Percentiles rank a stretch among this genome's conserved stretches.
Conservation (phyloP, 2,329 filamentous ascomycete genomes). For the Ambrosiella beaveri region DNA sequence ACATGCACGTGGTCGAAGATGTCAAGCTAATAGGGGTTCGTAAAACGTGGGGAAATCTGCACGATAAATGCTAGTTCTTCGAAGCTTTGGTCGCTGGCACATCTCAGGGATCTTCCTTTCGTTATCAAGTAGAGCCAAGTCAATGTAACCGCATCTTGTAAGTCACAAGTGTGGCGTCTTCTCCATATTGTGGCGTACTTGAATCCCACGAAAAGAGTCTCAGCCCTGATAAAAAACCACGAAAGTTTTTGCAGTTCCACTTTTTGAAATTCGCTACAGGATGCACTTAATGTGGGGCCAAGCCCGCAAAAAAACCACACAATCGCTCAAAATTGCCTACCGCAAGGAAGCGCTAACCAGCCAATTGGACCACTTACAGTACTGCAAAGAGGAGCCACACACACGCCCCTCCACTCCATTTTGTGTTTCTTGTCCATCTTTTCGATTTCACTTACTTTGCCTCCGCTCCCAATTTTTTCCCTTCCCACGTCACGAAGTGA, state of each 20-base stretch:
- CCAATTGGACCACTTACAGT: constrained; percentile 9
- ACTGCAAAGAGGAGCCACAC: constrained; percentile 13
- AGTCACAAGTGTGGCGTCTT: constrained; percentile 3
- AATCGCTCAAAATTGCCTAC: constrained; percentile 11
- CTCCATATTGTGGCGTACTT: background rate
- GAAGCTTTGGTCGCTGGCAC: background rate
- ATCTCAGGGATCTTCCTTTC: background rate
- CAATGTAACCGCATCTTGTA: constrained; percentile 7
- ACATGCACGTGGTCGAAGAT: background rate
- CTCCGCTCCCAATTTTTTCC: constrained; percentile 13
- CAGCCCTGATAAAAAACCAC: constrained; percentile 6
- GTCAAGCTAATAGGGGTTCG: background rate
- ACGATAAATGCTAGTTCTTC: background rate
- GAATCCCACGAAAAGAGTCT: constrained; percentile 7
- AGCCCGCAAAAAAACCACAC: constrained; percentile 12
- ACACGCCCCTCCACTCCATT: constrained; percentile 8
- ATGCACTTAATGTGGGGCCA: constrained; percentile 8
- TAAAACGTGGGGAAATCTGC: constrained; percentile 5
- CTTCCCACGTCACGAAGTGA: constrained; percentile 15
- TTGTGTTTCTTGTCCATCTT: constrained; percentile 13
- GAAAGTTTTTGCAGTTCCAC: constrained; percentile 5
- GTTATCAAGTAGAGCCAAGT: constrained; percentile 7
- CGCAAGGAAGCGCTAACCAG: constrained; percentile 3
- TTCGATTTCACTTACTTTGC: constrained; percentile 13
- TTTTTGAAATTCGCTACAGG: constrained; percentile 1